Conservation (phyloP, 2,329 filamentous ascomycete species). For the Xylaria sp. region DNA sequence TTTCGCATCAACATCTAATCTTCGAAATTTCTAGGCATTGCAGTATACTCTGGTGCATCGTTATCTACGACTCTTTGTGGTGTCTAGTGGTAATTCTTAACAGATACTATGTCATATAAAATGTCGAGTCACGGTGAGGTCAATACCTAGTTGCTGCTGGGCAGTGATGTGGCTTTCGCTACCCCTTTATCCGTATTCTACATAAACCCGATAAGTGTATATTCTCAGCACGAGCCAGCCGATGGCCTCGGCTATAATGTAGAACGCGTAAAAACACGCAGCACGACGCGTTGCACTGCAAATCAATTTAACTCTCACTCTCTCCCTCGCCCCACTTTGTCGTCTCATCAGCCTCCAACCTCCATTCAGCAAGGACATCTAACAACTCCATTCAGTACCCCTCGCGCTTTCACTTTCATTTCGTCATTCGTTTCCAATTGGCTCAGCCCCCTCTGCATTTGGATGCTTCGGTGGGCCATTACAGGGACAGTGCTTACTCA, state of each 20-base stretch:
- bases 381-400: slow-evolving; percentile 23
- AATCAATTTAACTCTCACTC: slow-evolving; percentile 5
- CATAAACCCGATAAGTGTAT: neutral
- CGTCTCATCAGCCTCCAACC: slow-evolving; percentile 14
- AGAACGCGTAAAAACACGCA: slow-evolving; percentile 36
- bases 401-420: slow-evolving; percentile 24
- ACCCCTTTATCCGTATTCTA: neutral
- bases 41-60: neutral
- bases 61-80: neutral
- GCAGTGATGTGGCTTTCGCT: neutral
- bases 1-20: neutral
- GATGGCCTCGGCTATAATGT: slow-evolving; percentile 15
- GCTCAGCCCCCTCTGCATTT: slow-evolving; percentile 10
- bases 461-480: slow-evolving; percentile 22
- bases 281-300: slow-evolving; percentile 18
- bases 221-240: slow-evolving; percentile 17
- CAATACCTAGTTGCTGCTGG: no score
- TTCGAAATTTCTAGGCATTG: neutral
- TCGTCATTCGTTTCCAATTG: slow-evolving; percentile 24
- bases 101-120: neutral
- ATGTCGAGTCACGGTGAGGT: neutral
- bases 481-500: slow-evolving; percentile 22
- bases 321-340: slow-evolving; percentile 17
- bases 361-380: slow-evolving; percentile 9
- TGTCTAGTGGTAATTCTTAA: neutral